These are phyloP conservation scores for Fagopyrum homotropicum DNA, from an alignment of 148 eudicot genomes.

Conservation along the genomic window DNA sequence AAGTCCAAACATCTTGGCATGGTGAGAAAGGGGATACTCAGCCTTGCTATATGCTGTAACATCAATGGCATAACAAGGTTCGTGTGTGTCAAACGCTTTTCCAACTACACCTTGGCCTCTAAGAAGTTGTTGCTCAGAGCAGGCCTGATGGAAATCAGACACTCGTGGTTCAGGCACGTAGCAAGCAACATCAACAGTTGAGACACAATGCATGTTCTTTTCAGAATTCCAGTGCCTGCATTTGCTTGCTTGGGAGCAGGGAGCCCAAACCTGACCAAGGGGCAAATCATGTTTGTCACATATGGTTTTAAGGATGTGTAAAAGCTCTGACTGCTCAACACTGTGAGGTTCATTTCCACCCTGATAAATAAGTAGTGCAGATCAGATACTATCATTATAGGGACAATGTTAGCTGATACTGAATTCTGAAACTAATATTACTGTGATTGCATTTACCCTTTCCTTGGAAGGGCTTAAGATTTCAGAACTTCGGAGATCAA, in stretches of 20 bases:
- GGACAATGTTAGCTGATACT: not conserved
- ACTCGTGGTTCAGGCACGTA: slow-evolving; percentile 54
- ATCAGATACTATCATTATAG: not conserved
- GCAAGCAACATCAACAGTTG: slow-evolving; percentile 63
- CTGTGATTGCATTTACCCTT: slow-evolving; percentile 30
- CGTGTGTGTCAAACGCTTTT: slow-evolving; percentile 57
- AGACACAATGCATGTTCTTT: slow-evolving; percentile 40
- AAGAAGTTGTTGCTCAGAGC: slow-evolving; percentile 62
- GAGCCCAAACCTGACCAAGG: slow-evolving; percentile 69
- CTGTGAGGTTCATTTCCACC: slow-evolving; percentile 29
- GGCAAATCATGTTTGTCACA: slow-evolving; percentile 50
- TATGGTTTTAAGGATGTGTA: slow-evolving; percentile 33
- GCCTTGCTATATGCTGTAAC: slow-evolving; percentile 55
- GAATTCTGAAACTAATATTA: not conserved
- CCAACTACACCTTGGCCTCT: slow-evolving; percentile 69
- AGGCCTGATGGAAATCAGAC: slow-evolving; percentile 62
- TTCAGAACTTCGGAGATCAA: slow-evolving; percentile 63
- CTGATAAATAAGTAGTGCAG: slow-evolving; percentile 25
- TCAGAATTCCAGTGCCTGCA: slow-evolving; percentile 35
- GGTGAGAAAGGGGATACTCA: slow-evolving; percentile 71
- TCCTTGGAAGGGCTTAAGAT: slow-evolving; percentile 27
- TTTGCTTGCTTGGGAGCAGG: slow-evolving; percentile 45
- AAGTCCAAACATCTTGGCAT: slow-evolving; percentile 59
- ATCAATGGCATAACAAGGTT: slow-evolving; percentile 60
- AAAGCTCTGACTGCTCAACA: slow-evolving; percentile 33